Evolutionary conservation across 75 land plant species (phyloP), one percentile per base, ranked within the genome.

Genomic region (Sequoia sempervirens): DNA sequence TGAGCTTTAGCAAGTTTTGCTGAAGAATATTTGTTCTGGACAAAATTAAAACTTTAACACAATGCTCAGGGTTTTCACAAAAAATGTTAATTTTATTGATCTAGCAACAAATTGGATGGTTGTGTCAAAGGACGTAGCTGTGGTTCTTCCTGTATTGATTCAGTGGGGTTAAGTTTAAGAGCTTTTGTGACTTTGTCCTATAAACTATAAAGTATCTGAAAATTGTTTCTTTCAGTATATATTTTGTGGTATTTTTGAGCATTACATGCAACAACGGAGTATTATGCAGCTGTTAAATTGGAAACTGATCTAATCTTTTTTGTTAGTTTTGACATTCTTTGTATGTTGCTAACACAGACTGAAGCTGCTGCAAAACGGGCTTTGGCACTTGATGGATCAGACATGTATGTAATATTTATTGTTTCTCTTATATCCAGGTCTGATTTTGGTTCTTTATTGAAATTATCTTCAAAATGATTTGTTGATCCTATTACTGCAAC

Each of bases 281-380:
- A 75, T 75, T 75, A 23, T 41, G n/a, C 41, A 41, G 79, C 37
- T 23, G 47, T 23, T 78, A 41, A 26, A 41, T 40, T 78, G 30
- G 28, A 78, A 78, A 41, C 43, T 7, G 43, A 45, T 78, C 18
- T 43, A 38, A 41, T 23, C 79, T 41, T 76, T 43, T 20, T 76
- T 18, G 46, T 18, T 40, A 43, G 46, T 76, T 76, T 2, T 76
- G 45, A 76, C 23, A 41, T 76, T 43, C 28, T 76, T 80, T 20
- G 3, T 50, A 26, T 80, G 26, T 80, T 34, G 30, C 20, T 53
- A 80, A 28, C 80, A 68, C 94, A 97, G 99, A 97, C 95, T 30
- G 95, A 92, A 92, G 95, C 89, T 61, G 98, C 93, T 82, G 96
- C 93, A 32, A 91, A 92, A 87, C 88, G 92, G 80, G 99, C 96